Evolutionary conservation across 768 basidiomycete species (phyloP), one percentile per base, ranked within the genome.

Genomic region (Auricularia heimuer): DNA sequence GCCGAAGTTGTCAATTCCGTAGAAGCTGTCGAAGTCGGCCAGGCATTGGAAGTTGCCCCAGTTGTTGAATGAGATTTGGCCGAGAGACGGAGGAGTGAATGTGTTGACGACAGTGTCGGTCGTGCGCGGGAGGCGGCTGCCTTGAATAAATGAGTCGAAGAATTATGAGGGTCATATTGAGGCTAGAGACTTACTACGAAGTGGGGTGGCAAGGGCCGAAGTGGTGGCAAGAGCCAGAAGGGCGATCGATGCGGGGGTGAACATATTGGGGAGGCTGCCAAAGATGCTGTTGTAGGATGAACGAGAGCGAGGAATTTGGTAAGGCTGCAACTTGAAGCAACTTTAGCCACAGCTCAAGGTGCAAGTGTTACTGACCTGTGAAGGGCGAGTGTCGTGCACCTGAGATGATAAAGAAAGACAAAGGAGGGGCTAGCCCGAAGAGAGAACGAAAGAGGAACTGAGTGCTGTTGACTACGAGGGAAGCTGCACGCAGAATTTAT

Each of bases 21-120:
- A 67, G 24, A 67, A 67, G 58, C 58, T 34, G 64, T 67, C 66
- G 58, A 67, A 67, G 63, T 56, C 56, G 56, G 14, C 14, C 6
- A 60, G 18, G 14, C 29, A 60, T 33, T 29, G 34, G 56, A 60
- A 35, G 56, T 35, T 35, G 56, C 56, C 56, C 29, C 24, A 60
- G 56, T 60, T 35, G 56, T 60, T 60, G 56, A 60, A 60, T 7
- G 56, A 33, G 56, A 60, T 33, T 6, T 29, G 29, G 56, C 56
- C 56, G 56, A 51, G 16, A 4, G 47, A 18, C 47, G 14, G 18
- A 4, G 47, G 21, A 18, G 16, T 6, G 47, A 51, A 51, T 8
- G 18, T 51, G 47, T 51, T 51, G 47, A 51, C 47, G 21, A 42
- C 12, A 14, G 39, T 8, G 39, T 42, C 39, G 39, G 39, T 51